phyloP scores from a whole-genome alignment of 148 eudicot genomes.

The Fagopyrum homotropicum region DNA sequence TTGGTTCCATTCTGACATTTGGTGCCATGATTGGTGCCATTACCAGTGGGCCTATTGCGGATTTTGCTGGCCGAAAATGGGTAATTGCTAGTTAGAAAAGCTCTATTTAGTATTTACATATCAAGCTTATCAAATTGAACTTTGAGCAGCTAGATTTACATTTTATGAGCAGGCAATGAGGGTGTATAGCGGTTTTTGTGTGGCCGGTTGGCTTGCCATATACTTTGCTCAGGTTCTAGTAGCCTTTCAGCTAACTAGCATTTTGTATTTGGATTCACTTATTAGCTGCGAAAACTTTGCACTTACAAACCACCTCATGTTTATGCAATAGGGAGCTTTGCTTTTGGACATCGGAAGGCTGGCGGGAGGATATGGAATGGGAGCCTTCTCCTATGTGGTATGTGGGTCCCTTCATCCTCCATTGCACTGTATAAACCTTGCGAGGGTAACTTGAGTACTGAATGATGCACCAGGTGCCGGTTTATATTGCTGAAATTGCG shows the following conservation, averaged over 20 bases:
- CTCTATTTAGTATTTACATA: too few relatives aligned
- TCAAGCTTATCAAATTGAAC: not conserved
- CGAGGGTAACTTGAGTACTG: too few relatives aligned
- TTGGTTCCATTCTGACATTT: conserved; percentile 49
- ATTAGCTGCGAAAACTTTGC: not conserved
- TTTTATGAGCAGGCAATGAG: conserved; percentile 26
- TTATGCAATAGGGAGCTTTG: conserved; percentile 44
- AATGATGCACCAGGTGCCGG: conserved; percentile 48
- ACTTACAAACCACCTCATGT: not conserved
- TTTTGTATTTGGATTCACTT: not conserved
- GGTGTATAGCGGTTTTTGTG: conserved; percentile 20
- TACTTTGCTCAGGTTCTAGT: conserved; percentile 47
- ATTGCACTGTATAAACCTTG: too few relatives aligned
- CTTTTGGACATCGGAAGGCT: conserved; percentile 63
- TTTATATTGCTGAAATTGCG: conserved; percentile 82
- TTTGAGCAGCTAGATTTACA: conserved; percentile 36
- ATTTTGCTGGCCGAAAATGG: conserved; percentile 37
- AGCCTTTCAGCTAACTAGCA: not conserved
- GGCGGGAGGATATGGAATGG: conserved; percentile 55
- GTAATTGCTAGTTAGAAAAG: conserved; percentile 15
- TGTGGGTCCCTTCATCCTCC: not conserved
- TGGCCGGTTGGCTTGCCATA: conserved; percentile 54
- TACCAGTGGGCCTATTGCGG: conserved; percentile 45
- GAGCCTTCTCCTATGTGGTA: conserved; percentile 75
- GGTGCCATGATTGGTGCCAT: conserved; percentile 58